These are phyloP conservation scores for Ophiostoma ulmi DNA, from an alignment of 2,329 filamentous ascomycete species.

Conservation along the genomic window DNA sequence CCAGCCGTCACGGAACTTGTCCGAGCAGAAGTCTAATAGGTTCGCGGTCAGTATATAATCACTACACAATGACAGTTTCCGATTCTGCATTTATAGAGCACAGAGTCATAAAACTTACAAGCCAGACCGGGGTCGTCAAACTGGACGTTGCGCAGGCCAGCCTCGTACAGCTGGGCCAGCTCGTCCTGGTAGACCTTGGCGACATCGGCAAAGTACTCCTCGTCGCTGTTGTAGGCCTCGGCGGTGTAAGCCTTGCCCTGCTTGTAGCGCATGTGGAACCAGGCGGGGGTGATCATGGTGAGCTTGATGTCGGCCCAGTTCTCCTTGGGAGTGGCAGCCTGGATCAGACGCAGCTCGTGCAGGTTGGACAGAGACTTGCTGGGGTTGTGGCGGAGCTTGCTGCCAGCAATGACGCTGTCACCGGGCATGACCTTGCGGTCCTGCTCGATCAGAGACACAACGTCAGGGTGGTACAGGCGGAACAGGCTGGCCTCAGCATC, in stretches of 20 bases:
- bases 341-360: constrained; percentile 46
- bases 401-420: constrained; percentile 49
- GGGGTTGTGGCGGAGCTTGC: constrained; percentile 43
- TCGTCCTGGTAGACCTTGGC: constrained; percentile 47
- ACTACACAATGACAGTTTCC: neutral
- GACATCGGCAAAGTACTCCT: constrained; percentile 48
- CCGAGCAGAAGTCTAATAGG: constrained; percentile 55
- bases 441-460: constrained; percentile 49
- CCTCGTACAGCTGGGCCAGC: constrained; percentile 45
- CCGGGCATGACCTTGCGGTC: constrained; percentile 53
- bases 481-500: constrained; percentile 44
- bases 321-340: constrained; percentile 49
- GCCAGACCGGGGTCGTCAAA: constrained; percentile 59
- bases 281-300: constrained; percentile 57
- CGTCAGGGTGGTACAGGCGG: constrained; percentile 51
- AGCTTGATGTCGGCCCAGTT: constrained; percentile 54
- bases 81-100: too few relatives aligned
- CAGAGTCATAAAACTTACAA: constrained; percentile 26
- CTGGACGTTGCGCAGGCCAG: constrained; percentile 50
- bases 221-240: constrained; percentile 44
- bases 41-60: neutral
- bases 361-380: constrained; percentile 44
- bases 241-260: constrained; percentile 47
- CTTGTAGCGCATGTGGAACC: constrained; percentile 54
- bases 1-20: constrained; percentile 62